Base-by-base conservation (phyloP, 2,329 filamentous ascomycete genomes). In the Fusarium sp. region DNA sequence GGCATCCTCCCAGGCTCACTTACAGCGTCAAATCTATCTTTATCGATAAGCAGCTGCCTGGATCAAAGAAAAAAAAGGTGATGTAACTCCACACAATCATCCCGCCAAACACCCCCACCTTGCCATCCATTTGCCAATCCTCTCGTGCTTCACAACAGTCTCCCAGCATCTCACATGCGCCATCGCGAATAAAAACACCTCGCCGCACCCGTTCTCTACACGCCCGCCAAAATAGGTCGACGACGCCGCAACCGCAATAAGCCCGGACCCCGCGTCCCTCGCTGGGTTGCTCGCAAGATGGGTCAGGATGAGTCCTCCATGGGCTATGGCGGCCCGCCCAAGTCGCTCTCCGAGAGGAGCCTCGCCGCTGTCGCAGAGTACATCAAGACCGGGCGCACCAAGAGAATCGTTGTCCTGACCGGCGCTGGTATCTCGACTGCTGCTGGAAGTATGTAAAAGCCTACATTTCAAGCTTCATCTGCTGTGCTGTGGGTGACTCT, bases 391-490 rank as follows among this genome's bases (percentile, higher is more conserved):
- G 92, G 91, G 47, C 80, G 86, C 51, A 90, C 87, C 36, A 87
- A 87, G 74, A 87, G 87, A 52, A 92, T 99, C 61, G 94, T 97
- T 27, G 92, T 98, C 67, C 90, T 98, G 89, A 94, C 93, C 3
- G 95, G 95, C 62, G 95, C 95, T 12, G 95, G 95, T 50, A 97
- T 98, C 72, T 94, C 91, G 31, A 95, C 93, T 0, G 87, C 89
- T 10, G 89, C 89, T 60, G 90, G 90, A 61, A 91, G 87, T 89
- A 79, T 44, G 75, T 65, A 28, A 6, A 23, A 28, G 8, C 15
- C 39, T 31, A 28, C 40, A 9, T 28, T 36, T 7, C 13, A 18
- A 30, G 16, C 18, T 37, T 23, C 11, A 2, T 36, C 43, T n/a
- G 27, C 1, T 47, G 11, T n/a, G 27, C 1, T 47, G 11, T 36